Percentiles rank a stretch among this genome's conserved stretches.
Evolutionary conservation across 2,329 filamentous ascomycete genomes (phyloP).

Genomic region (Exophiala alcalophila): DNA sequence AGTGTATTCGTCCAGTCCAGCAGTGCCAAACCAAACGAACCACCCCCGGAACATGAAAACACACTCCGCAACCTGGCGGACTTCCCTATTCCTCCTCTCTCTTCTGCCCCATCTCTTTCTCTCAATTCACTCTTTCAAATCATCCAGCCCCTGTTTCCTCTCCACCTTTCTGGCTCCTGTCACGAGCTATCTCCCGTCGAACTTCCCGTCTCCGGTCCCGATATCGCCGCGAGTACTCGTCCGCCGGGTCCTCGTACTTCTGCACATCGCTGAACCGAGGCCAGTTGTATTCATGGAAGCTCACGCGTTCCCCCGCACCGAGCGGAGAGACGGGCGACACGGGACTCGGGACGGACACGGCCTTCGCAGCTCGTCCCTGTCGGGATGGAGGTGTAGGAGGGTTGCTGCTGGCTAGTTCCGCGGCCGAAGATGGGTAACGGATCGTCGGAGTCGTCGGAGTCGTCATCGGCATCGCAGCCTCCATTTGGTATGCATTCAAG

Average conservation of each 20-base stretch:
- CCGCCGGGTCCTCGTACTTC: conserved; percentile 17
- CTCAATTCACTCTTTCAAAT: too few relatives aligned
- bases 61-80: too few relatives aligned
- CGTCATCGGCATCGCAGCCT: conserved; percentile 3
- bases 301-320: conserved; percentile 3
- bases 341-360: too few relatives aligned
- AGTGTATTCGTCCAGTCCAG: too few relatives aligned
- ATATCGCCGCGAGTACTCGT: conserved; percentile 17
- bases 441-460: too few relatives aligned
- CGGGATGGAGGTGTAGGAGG: too few relatives aligned
- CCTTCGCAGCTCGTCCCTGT: too few relatives aligned
- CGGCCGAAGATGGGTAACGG: too few relatives aligned
- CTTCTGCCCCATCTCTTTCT: not conserved
- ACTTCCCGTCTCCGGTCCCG: conserved; percentile 18
- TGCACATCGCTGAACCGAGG: conserved; percentile 18
- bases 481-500: conserved; percentile 5
- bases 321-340: conserved; percentile 12
- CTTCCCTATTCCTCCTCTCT: too few relatives aligned
- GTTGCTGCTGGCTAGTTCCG: too few relatives aligned
- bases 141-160: not conserved
- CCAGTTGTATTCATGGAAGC: conserved; percentile 20
- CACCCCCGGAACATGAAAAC: too few relatives aligned
- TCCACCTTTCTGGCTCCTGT: not conserved
- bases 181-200: not conserved
- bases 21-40: too few relatives aligned